A percentile compares a stretch with the other conserved stretches of the same genome.
phyloP scores from a whole-genome alignment of 2,329 filamentous ascomycete genomes.

The Chalara sp. region DNA sequence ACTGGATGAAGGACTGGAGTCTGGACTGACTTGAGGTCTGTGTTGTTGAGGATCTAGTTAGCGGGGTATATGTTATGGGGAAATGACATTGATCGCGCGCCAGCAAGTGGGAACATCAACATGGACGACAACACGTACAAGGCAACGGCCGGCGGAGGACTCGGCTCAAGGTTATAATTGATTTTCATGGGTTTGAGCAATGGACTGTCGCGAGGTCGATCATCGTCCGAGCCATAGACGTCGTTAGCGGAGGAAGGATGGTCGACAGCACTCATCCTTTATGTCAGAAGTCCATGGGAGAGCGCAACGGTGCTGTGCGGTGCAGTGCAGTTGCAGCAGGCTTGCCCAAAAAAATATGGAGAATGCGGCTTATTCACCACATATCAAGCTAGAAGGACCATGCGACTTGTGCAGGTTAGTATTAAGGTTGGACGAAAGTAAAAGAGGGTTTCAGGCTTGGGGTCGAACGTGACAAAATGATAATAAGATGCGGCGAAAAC shows the following conservation, averaged over 20 bases:
- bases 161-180: constrained; percentile 42
- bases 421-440: too few species aligned
- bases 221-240: constrained; percentile 42
- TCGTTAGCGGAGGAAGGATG: constrained; percentile 1
- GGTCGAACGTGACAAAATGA: too few species aligned
- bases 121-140: constrained; percentile 12
- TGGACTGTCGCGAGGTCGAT: constrained; percentile 34
- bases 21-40: constrained; percentile 36
- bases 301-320: neutral
- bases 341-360: too few species aligned
- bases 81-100: too few species aligned
- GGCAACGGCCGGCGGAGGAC: constrained; percentile 40
- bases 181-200: constrained; percentile 34
- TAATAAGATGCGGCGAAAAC: too few species aligned
- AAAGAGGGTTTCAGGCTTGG: too few species aligned
- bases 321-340: too few species aligned
- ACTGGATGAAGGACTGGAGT: constrained; percentile 8
- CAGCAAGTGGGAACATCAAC: too few species aligned
- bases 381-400: too few species aligned
- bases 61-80: neutral
- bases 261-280: neutral
- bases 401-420: too few species aligned
- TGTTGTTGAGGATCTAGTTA: neutral
- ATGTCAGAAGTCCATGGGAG: constrained; percentile 4
- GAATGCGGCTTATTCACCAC: too few species aligned